Evolutionary conservation across 768 basidiomycete genomes (phyloP).

Genomic region (Auricularia heimuer): DNA sequence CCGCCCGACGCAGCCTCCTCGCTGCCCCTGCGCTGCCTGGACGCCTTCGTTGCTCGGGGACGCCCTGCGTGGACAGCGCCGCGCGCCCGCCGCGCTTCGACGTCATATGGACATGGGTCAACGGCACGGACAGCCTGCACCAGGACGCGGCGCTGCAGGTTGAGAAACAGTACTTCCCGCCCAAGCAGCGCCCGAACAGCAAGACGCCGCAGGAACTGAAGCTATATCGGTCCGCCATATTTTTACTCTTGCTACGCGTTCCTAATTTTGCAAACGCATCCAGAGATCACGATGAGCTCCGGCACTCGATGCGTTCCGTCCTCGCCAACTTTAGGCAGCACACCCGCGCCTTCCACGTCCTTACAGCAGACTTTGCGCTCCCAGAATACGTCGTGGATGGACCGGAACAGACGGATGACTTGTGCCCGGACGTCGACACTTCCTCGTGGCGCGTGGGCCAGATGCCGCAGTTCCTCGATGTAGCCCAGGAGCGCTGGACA

Average conservation of each 20-base stretch:
- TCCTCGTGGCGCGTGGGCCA: slow-evolving; percentile 23
- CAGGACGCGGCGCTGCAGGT: background rate
- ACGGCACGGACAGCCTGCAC: background rate
- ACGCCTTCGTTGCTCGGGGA: background rate
- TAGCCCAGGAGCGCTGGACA: slow-evolving; percentile 14
- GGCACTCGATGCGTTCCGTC: slow-evolving; percentile 27
- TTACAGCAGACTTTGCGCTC: slow-evolving; percentile 26
- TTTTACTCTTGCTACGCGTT: background rate
- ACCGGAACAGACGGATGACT: background rate
- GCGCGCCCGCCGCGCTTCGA: background rate
- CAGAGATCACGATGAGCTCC: slow-evolving; percentile 30
- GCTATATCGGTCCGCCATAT: background rate
- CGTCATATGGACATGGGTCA: slow-evolving; percentile 1
- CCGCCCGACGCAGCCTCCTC: background rate
- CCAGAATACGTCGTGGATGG: slow-evolving; percentile 8
- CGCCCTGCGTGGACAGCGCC: background rate
- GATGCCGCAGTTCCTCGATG: slow-evolving; percentile 31
- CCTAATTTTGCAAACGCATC: background rate
- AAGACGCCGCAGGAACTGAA: background rate
- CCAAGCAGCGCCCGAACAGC: background rate
- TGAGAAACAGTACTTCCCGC: background rate
- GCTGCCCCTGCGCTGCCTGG: background rate
- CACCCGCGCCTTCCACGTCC: slow-evolving; percentile 22
- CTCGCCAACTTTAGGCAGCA: slow-evolving; percentile 20
- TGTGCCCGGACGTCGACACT: background rate